Evolutionary conservation across 768 basidiomycete species (phyloP).

Genomic region (Xerocomellus amylosporus): DNA sequence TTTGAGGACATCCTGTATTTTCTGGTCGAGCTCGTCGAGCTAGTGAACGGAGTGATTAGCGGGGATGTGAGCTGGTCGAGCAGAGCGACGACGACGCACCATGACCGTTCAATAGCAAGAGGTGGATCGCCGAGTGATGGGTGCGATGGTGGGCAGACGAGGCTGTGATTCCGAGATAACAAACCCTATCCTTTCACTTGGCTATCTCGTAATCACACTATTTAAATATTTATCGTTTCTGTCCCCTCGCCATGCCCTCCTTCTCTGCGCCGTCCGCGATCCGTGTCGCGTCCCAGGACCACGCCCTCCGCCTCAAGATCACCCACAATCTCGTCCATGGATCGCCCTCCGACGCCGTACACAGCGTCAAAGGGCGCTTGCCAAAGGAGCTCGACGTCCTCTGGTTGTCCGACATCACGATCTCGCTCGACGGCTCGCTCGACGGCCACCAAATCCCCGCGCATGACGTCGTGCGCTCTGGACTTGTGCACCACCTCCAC

Average conservation of each 20-base stretch:
- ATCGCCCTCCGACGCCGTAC: constrained; percentile 29
- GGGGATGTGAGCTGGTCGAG: constrained; percentile 1
- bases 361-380: constrained; percentile 34
- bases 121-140: constrained; percentile 17
- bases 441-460: constrained; percentile 43
- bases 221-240: constrained; percentile 13
- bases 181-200: constrained; percentile 22
- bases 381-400: constrained; percentile 47
- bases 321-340: constrained; percentile 42
- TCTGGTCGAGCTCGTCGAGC: constrained; percentile 76
- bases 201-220: constrained; percentile 25
- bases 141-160: constrained; percentile 24
- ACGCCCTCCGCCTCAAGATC: constrained; percentile 45
- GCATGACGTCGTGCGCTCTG: constrained; percentile 46
- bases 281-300: constrained; percentile 44
- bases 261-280: constrained; percentile 33
- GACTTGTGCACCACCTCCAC: constrained; percentile 47
- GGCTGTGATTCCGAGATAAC: constrained; percentile 33
- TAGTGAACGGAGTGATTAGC: constrained; percentile 11
- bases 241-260: constrained; percentile 29
- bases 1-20: constrained; percentile 87
- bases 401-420: constrained; percentile 45
- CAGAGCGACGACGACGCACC: constrained; percentile 23
- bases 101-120: constrained; percentile 26
- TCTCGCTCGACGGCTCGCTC: constrained; percentile 54